Evolutionary conservation across 2,329 filamentous ascomycete species (phyloP).

Genomic region (Ilyonectria robusta): DNA sequence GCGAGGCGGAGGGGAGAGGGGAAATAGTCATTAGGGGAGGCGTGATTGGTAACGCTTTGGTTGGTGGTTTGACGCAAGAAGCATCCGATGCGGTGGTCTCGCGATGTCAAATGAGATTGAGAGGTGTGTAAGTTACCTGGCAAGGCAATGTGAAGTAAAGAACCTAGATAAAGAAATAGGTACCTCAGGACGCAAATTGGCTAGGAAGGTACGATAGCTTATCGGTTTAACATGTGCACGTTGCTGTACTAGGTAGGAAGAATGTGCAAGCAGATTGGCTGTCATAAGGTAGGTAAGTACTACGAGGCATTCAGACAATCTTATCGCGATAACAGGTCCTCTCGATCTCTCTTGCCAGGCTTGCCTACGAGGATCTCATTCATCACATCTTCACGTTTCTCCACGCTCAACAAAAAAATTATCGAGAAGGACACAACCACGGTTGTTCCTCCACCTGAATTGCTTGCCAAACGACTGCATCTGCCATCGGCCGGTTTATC

Average conservation of each 20-base stretch:
- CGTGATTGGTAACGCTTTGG: constrained; percentile 1
- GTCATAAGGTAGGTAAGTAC: constrained; percentile 11
- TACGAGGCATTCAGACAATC: constrained; percentile 9
- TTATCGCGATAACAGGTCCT: constrained; percentile 42
- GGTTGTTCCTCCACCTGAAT: neutral
- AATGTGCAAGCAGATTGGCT: neutral
- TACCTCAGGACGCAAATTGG: neutral
- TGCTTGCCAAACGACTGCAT: constrained; percentile 2
- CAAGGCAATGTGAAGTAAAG: neutral
- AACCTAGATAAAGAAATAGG: neutral
- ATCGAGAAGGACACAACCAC: neutral
- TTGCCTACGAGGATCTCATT: neutral
- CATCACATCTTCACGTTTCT: neutral
- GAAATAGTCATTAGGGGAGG: constrained; percentile 5
- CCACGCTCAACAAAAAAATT: neutral
- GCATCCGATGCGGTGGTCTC: constrained; percentile 15
- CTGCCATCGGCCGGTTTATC: neutral
- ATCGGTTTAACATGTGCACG: constrained; percentile 3
- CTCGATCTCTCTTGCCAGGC: constrained; percentile 10
- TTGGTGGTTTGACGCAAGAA: constrained; percentile 24
- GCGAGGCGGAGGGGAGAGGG: neutral
- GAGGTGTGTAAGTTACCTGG: neutral
- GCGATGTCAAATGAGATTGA: neutral
- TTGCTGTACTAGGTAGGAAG: neutral
- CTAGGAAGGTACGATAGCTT: constrained; percentile 1